phyloP scores from a whole-genome alignment of 495 filamentous ascomycete genomes.

The Penicillium mononematosum region DNA sequence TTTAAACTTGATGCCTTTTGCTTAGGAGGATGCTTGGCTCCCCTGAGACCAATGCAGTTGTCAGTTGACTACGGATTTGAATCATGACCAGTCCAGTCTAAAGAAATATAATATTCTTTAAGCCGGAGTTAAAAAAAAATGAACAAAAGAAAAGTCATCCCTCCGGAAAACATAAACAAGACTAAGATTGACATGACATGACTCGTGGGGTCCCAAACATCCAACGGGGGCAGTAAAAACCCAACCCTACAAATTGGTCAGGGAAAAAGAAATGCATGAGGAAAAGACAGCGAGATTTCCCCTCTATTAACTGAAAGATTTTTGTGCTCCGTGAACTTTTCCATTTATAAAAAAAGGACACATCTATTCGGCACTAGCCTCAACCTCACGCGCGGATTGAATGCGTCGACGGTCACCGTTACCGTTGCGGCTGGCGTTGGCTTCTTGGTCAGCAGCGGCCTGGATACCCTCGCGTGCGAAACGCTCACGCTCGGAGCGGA shows the following conservation, averaged over 20 bases:
- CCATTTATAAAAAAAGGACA: conserved; percentile 20
- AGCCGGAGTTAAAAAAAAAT: conserved; percentile 14
- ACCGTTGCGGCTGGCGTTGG: conserved; percentile 31
- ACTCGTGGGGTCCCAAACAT: conserved; percentile 39
- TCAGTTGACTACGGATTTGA: background rate
- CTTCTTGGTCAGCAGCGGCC: conserved; percentile 34
- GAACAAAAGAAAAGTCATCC: conserved; percentile 20
- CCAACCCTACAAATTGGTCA: conserved; percentile 29
- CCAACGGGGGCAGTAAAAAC: conserved; percentile 26
- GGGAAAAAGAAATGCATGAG: conserved; percentile 24
- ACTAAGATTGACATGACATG: conserved; percentile 36
- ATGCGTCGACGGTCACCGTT: conserved; percentile 37
- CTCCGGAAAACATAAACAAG: conserved; percentile 29
- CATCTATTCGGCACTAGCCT: conserved; percentile 34
- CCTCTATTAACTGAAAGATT: conserved; percentile 32
- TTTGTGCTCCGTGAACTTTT: conserved; percentile 26
- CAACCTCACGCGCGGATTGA: conserved; percentile 35
- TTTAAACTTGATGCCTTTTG: background rate
- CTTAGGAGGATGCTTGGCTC: background rate
- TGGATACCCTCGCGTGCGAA: conserved; percentile 48
- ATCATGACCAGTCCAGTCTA: conserved; percentile 11
- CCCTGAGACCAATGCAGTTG: background rate
- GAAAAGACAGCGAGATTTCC: conserved; percentile 26
- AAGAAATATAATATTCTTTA: conserved; percentile 29
- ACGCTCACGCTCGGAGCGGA: conserved; percentile 74